Base-by-base conservation (phyloP, 2,329 filamentous ascomycete species). In the Arthrobotrys musiformis region DNA sequence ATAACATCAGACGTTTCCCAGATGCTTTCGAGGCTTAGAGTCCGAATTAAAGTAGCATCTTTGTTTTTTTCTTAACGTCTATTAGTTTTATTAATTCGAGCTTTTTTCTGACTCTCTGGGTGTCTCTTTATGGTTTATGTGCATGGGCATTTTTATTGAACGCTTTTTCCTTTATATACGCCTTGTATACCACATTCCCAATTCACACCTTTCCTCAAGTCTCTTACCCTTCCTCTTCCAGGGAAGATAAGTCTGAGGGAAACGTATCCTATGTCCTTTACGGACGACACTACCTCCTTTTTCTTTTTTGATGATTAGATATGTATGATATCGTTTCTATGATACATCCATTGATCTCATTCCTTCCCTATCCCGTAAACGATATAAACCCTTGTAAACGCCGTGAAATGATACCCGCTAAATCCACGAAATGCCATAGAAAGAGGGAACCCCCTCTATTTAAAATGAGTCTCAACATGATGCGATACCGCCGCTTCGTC, bases 1-100 rank as follows among this genome's bases (percentile, higher is more conserved):
- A 92, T 82, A 99, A 99, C 91, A 90, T 99, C 85, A 90, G 90
- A 86, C 90, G 93, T 83, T 99, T 97, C 93, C 95, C 95, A 82
- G 91, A 92, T 80, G 95, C 95, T 84, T 99, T 96, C 88, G 86
- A 86, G 42, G 37, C 37, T 56, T 63, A 58, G n/a, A 37, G 52
- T 67, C 24, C 24, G 24, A 61, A 54, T 37, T 37, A 11, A 48
- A 48, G 54, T 56, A 66, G 63, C 40, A 62, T 77, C 42, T 67
- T 35, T 33, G 52, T 60, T 63, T 40, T 61, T 50, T 61, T 70
- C n/a, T 70, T 68, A 44, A 62, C 54, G 37, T 42, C 44, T 72
- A 24, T 19, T 40, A n/a, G n/a, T n/a, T n/a, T 56, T 67, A 67
- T 74, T 74, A 62, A 68, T 54, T 74, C 50, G 22, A 69, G 62